Evolutionary conservation across 768 basidiomycete species (phyloP).

Genomic region (Boletus edulis): DNA sequence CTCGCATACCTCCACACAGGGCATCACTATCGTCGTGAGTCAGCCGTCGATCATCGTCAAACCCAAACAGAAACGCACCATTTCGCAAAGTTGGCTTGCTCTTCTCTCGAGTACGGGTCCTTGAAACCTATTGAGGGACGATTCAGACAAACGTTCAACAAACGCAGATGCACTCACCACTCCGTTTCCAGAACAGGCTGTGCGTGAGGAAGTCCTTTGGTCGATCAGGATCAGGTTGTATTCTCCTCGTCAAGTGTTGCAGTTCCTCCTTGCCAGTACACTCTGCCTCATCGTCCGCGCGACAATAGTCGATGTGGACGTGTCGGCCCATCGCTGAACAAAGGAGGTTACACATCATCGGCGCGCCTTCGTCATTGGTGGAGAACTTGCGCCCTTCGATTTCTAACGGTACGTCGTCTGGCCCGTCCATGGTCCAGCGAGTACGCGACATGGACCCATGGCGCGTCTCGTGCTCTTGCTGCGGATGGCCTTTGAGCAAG

Average conservation of each 20-base stretch:
- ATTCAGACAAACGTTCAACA: no score
- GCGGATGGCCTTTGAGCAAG: conserved; percentile 45
- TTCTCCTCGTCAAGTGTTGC: conserved; percentile 42
- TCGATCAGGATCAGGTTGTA: conserved; percentile 45
- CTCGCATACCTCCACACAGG: conserved; percentile 45
- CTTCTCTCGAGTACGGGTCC: conserved; percentile 60
- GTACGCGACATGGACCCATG: conserved; percentile 64
- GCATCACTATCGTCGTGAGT: conserved; percentile 36
- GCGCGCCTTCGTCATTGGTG: conserved; percentile 54
- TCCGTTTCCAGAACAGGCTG: conserved; percentile 54
- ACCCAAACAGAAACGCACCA: conserved; percentile 37
- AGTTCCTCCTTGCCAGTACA: conserved; percentile 43
- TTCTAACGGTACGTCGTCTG: conserved; percentile 48
- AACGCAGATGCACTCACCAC: conserved; percentile 36
- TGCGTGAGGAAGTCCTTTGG: conserved; percentile 57
- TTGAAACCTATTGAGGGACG: conserved; percentile 44
- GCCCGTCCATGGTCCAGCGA: conserved; percentile 55
- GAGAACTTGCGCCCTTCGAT: conserved; percentile 56
- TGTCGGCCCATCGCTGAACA: conserved; percentile 58
- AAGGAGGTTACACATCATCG: conserved; percentile 60
- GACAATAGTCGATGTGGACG: conserved; percentile 55
- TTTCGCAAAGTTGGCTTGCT: conserved; percentile 50
- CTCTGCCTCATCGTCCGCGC: conserved; percentile 32
- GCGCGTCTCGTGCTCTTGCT: conserved; percentile 59
- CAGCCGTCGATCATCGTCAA: background rate